Base-by-base conservation (phyloP, 129 eudicot species). In the Pseudognaphalium luteoalbum region DNA sequence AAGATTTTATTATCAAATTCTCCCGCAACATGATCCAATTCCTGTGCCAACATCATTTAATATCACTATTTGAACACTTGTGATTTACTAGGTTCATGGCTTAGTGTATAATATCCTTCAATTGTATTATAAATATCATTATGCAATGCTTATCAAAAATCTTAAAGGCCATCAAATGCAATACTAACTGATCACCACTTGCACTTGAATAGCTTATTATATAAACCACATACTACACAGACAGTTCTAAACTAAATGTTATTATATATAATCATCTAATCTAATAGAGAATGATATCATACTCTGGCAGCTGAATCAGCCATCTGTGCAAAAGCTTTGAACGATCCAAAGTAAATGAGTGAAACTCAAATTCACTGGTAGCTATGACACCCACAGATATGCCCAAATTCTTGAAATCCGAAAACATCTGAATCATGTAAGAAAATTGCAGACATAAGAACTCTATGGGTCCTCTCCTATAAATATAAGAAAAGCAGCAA, bases 321-420 rank as follows among this genome's bases (percentile, higher is more conserved):
- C 88, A 93, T 84, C 94, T 84, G 81, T 85, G 84, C 97, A 91
- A 91, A 51, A 91, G 87, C 79, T 91, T 91, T 51, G 94, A 86
- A 21, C 91, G 91, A 80, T 87, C 96, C 76, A 91, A 79, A 25
- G 96, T 90, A 58, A 92, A 96, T 34, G 39, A 34, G 39, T 34
- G 1, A 25, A 1, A 34, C 1, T 34, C 6, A 34, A 34, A 34
- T 85, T 90, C 96, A 78, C 94, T 90, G 12, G 98, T 90, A 70
- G 98, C 92, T 64, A 89, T 90, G 73, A 92, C 96, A 86, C 90
- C 98, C 65, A 88, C 94, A 7, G 98, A 90, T 76, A 90, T 88
- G 42, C 96, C 98, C 81, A 92, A 70, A 70, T 90, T 92, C 80
- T 92, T 88, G 76, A 90, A 92, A 71, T 90, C 39, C 15, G 96